Evolutionary conservation across 192 early-diverging fungal species (phyloP).

Genomic region (Oehlia diaphana): DNA sequence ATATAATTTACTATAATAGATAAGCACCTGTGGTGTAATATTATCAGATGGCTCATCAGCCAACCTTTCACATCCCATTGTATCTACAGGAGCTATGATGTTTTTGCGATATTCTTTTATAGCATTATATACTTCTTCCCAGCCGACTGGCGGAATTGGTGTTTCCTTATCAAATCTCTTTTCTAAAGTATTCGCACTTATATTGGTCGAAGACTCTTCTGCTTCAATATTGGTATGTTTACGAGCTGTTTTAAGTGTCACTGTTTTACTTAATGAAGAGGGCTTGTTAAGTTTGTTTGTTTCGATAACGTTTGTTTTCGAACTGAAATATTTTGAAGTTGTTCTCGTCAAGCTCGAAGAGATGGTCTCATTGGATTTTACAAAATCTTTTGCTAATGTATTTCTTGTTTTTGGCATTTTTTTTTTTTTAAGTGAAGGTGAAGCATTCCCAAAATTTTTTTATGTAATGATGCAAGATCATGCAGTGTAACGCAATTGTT

Average conservation of each 20-base stretch:
- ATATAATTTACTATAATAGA: not conserved
- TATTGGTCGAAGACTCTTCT: conserved; percentile 5
- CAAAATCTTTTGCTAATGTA: not conserved
- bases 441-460: too few species aligned
- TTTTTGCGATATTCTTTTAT: conserved; percentile 69
- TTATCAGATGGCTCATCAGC: conserved; percentile 45
- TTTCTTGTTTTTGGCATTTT: not conserved
- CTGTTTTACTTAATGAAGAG: not conserved
- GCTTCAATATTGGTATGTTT: conserved; percentile 9
- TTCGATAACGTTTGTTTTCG: not conserved
- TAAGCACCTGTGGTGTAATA: conserved; percentile 39
- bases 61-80: conserved; percentile 82
- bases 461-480: too few species aligned
- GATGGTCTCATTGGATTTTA: not conserved
- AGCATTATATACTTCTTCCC: conserved; percentile 30
- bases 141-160: not conserved
- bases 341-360: not conserved
- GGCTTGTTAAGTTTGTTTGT: not conserved
- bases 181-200: not conserved
- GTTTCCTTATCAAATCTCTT: not conserved
- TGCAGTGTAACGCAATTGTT: not conserved
- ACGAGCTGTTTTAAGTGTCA: conserved; percentile 3
- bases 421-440: not conserved
- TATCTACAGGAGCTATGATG: conserved; percentile 81
- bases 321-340: conserved; percentile 5